Evolutionary conservation across 2,329 filamentous ascomycete genomes (phyloP), one percentile per base, ranked within the genome.

Genomic region (Aspergillus luchuensis): DNA sequence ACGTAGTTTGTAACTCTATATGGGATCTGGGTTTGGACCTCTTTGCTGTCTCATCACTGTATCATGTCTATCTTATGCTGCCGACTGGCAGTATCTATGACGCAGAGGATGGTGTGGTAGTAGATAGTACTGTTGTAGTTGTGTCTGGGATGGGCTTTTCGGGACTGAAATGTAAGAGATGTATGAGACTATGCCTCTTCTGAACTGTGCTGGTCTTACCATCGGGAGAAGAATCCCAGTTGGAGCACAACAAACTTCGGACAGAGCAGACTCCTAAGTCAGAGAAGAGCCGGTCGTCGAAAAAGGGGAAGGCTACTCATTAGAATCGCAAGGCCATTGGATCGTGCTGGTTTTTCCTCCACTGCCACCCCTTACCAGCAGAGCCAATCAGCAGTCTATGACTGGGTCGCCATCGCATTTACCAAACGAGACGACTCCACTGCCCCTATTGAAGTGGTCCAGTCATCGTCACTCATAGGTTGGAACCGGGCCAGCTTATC

Each of bases 221-320:
- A 36, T 13, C 33, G 11, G 33, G 33, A 36, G 11, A 36, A 36
- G 33, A 36, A 36, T 36, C 10, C 33, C 11, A 13, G 5, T 36
- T 36, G 33, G 33, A 36, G 33, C 33, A 36, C 33, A 13, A 13
- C 33, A 13, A 36, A 36, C 11, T 36, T 36, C 10, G 11, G 13
- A 36, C 28, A 13, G 11, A 36, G 33, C 11, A 30, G 28, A 36
- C 25, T 28, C 25, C 25, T 28, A 28, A 28, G 25, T 8, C 6
- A 28, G 25, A 36, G 33, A 36, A 36, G 33, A 45, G 41, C 19
- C 41, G 41, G 19, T 5, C 41, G 21, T 53, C 39, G 56, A 62
- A 67, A 36, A 67, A 65, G 65, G 63, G 52, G 58, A 61, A 25
- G 41, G 17, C 36, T 11, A 48, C 10, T 21, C 8, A 19, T 13